Evolutionary conservation across 257 asterid species (phyloP).

Genomic region (Plantago major): DNA sequence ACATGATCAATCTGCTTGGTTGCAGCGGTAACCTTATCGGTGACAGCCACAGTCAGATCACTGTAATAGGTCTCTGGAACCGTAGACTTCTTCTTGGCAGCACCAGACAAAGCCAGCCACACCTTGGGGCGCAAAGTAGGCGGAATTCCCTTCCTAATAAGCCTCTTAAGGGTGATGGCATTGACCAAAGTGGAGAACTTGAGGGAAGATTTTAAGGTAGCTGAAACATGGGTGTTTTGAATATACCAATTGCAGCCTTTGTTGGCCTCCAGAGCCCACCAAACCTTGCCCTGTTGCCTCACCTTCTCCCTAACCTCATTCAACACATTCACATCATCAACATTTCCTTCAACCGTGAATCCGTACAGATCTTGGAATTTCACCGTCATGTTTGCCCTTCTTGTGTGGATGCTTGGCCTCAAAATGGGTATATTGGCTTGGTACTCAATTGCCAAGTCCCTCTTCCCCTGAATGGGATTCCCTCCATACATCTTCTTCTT

Average conservation of each 20-base stretch:
- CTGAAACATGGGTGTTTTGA: constrained; percentile 41
- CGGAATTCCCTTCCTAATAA: constrained; percentile 86
- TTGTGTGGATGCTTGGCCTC: constrained; percentile 89
- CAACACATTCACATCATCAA: constrained; percentile 94
- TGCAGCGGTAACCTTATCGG: constrained; percentile 82
- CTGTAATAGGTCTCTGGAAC: constrained; percentile 90
- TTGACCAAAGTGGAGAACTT: constrained; percentile 73
- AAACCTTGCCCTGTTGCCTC: constrained; percentile 82
- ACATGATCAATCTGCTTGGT: constrained; percentile 99
- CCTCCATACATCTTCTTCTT: constrained; percentile 55
- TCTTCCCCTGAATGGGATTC: constrained; percentile 36
- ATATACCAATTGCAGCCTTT: constrained; percentile 91
- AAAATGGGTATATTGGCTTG: constrained; percentile 57
- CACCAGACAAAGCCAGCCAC: constrained; percentile 92
- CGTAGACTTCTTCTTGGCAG: constrained; percentile 94
- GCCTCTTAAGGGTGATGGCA: constrained; percentile 83
- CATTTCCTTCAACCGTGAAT: constrained; percentile 93
- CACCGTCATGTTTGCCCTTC: constrained; percentile 89
- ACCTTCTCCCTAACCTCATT: constrained; percentile 97
- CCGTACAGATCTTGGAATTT: constrained; percentile 95
- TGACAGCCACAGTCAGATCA: constrained; percentile 71
- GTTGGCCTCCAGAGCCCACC: constrained; percentile 93
- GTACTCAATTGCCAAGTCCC: constrained; percentile 64
- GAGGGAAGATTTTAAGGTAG: constrained; percentile 68
- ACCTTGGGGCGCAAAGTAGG: constrained; percentile 91